Conservation (phyloP, 805 yeast genomes). For the Yarrowia deformans region DNA sequence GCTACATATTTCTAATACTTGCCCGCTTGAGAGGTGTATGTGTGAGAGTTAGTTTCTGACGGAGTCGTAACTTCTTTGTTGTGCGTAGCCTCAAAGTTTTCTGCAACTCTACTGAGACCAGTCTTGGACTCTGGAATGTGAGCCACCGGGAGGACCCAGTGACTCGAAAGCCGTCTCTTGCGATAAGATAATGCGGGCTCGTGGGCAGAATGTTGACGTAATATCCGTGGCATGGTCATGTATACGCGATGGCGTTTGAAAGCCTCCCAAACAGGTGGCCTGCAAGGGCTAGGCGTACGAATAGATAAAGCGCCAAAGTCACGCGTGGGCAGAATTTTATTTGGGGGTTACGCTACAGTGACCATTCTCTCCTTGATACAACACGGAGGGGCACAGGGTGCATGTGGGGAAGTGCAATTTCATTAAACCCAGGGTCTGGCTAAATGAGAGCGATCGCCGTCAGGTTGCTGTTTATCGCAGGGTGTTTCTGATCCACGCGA, state of each 20-base stretch:
- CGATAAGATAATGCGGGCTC: background rate
- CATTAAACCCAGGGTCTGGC: constrained; percentile 3
- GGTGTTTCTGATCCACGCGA: background rate
- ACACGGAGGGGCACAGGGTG: background rate
- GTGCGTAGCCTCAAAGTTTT: constrained; percentile 27
- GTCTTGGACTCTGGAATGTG: constrained; percentile 32
- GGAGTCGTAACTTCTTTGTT: constrained; percentile 8
- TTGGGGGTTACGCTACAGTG: constrained; percentile 6
- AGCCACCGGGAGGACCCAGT: background rate
- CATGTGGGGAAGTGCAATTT: constrained; percentile 7
- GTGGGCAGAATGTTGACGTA: background rate
- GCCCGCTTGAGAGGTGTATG: constrained; percentile 18
- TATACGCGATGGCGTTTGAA: constrained; percentile 9
- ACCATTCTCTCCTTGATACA: constrained; percentile 2
- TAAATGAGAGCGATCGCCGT: background rate
- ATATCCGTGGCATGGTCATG: background rate
- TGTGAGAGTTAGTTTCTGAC: constrained; percentile 4
- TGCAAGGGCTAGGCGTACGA: constrained; percentile 34
- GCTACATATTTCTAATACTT: constrained; percentile 32
- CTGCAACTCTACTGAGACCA: constrained; percentile 17
- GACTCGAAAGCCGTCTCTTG: background rate
- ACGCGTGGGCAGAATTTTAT: constrained; percentile 28
- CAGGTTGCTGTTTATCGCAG: background rate
- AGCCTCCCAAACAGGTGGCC: background rate
- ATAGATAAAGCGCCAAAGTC: constrained; percentile 39